These are phyloP conservation scores for Teunomyces aglyptinius DNA, from an alignment of 805 yeast species.

Conservation along the genomic window DNA sequence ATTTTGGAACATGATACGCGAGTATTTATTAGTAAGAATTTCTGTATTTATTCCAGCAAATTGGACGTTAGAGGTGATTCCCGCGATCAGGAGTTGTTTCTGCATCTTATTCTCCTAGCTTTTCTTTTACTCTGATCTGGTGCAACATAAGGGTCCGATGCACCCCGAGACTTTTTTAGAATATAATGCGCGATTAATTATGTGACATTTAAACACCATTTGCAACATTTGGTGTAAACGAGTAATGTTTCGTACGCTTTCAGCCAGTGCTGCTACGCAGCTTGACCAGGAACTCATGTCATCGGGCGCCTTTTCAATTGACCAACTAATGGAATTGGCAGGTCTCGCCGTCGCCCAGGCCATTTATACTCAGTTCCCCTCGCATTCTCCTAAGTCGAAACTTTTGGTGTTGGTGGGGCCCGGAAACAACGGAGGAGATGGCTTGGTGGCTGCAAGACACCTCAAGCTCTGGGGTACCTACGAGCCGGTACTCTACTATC, in stretches of 20 bases:
- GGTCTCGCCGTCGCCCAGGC: slow-evolving; percentile 94
- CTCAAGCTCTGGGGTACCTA: slow-evolving; percentile 72
- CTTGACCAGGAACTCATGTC: slow-evolving; percentile 89
- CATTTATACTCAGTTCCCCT: slow-evolving; percentile 66
- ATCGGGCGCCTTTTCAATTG: slow-evolving; percentile 73
- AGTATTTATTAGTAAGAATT: too few species aligned
- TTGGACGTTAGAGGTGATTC: too few species aligned
- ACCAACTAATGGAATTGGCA: slow-evolving; percentile 93
- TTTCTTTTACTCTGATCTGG: too few species aligned
- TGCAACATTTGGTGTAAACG: neutral
- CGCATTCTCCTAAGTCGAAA: slow-evolving; percentile 19
- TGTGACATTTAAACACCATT: neutral
- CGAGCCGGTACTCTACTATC: slow-evolving; percentile 74
- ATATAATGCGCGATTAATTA: neutral
- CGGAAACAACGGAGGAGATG: slow-evolving; percentile 97
- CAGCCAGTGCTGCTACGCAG: slow-evolving; percentile 60
- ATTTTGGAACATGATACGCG: too few species aligned
- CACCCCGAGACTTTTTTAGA: neutral
- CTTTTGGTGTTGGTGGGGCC: slow-evolving; percentile 86
- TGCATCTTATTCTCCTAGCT: too few species aligned
- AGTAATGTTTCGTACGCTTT: slow-evolving; percentile 24
- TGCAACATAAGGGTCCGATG: neutral
- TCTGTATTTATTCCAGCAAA: too few species aligned
- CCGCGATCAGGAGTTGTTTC: too few species aligned
- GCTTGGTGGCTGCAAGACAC: slow-evolving; percentile 93